phyloP scores from a whole-genome alignment of 495 filamentous ascomycete genomes.

The Xylaria scruposa region DNA sequence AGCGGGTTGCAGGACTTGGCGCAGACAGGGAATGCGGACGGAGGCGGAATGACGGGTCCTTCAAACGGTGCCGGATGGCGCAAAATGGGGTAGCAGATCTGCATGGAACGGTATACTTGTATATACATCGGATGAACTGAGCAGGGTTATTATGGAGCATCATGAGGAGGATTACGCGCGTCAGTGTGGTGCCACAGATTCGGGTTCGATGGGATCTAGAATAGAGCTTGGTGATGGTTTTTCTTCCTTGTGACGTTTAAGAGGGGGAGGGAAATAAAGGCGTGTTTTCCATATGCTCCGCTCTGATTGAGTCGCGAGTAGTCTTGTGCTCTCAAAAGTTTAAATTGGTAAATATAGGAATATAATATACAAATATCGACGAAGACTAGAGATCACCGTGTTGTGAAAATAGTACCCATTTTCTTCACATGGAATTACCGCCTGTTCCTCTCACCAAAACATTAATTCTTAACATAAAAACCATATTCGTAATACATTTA shows the following conservation, averaged over 20 bases:
- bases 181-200: not conserved
- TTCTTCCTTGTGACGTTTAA: not conserved
- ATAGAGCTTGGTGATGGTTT: not conserved
- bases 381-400: not conserved
- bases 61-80: not conserved
- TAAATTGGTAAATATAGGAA: no score
- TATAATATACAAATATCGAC: not conserved
- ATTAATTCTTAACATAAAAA: not conserved
- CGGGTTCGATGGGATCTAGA: not conserved
- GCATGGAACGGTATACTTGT: not conserved
- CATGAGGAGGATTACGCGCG: not conserved
- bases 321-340: not conserved
- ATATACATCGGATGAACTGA: not conserved
- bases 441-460: not conserved
- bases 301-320: not conserved
- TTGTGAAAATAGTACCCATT: not conserved
- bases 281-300: not conserved
- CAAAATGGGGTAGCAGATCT: conserved; percentile 2
- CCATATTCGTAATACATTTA: not conserved
- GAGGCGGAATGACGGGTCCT: not conserved
- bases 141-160: not conserved
- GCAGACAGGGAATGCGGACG: not conserved
- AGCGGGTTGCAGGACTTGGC: not conserved
- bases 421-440: not conserved
- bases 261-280: not conserved